A percentile compares a stretch with the other conserved stretches of the same genome.
Conservation (phyloP, 1,284 basidiomycete species). For the Thecaphora thlaspeos region DNA sequence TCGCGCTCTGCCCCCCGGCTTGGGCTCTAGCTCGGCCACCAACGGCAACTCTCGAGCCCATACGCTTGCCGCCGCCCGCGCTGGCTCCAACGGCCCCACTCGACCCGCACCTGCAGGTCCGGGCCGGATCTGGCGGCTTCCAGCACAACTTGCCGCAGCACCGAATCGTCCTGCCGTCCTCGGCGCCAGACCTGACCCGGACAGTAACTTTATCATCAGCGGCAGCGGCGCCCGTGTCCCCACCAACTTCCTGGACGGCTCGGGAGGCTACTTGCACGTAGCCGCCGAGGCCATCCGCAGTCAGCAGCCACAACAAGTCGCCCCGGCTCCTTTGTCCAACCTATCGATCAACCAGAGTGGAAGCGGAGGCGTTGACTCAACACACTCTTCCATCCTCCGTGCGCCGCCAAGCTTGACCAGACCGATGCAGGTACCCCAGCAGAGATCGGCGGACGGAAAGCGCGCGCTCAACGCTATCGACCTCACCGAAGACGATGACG, state of each 20-base stretch:
- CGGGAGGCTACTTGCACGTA: slow-evolving; percentile 24
- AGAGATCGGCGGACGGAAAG: not conserved
- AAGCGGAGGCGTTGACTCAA: not conserved
- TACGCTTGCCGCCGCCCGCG: too few relatives aligned
- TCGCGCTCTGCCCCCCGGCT: too few relatives aligned
- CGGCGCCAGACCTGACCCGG: not conserved
- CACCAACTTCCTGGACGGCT: slow-evolving; percentile 32
- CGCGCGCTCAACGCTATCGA: slow-evolving; percentile 15
- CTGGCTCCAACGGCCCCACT: too few relatives aligned
- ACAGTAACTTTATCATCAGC: slow-evolving; percentile 21
- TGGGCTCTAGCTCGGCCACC: not conserved
- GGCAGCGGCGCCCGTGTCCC: slow-evolving; percentile 48
- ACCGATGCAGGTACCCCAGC: not conserved
- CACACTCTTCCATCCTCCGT: not conserved
- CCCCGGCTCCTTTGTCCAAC: not conserved
- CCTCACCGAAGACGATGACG: slow-evolving; percentile 28
- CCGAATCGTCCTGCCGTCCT: not conserved
- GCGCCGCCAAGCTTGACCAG: not conserved
- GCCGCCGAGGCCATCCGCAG: not conserved
- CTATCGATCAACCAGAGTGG: not conserved
- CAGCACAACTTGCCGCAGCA: not conserved
- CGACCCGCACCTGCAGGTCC: too few relatives aligned
- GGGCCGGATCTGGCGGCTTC: not conserved
- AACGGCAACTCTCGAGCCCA: too few relatives aligned
- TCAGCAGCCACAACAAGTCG: not conserved